phyloP scores from a whole-genome alignment of 1,284 basidiomycete genomes.

The Ganoderma resinaceum region DNA sequence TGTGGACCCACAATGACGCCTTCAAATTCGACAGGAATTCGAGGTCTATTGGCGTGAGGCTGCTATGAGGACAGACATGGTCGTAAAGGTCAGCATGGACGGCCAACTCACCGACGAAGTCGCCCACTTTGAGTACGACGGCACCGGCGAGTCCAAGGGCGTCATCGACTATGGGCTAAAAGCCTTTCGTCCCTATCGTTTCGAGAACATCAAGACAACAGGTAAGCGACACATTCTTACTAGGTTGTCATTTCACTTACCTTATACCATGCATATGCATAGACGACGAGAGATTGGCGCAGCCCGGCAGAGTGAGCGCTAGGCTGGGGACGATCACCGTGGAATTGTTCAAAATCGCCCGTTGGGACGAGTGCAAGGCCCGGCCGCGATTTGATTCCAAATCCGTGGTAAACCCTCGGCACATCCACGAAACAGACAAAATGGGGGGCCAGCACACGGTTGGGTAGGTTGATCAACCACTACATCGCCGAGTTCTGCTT shows the following conservation, averaged over 20 bases:
- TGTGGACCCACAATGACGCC: background rate
- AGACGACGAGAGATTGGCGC: background rate
- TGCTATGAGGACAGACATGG: constrained; percentile 3
- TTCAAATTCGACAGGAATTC: background rate
- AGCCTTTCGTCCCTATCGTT: background rate
- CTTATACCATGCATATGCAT: background rate
- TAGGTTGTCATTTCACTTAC: background rate
- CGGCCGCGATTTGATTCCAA: background rate
- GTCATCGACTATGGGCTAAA: background rate
- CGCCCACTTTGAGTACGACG: constrained; percentile 6
- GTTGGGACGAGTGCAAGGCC: background rate
- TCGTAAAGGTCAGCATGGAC: constrained; percentile 3
- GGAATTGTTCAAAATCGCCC: background rate
- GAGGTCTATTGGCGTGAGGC: background rate
- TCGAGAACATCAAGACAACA: constrained; percentile 5
- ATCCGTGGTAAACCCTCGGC: background rate
- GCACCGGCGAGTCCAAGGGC: background rate
- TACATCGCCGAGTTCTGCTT: background rate
- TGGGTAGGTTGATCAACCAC: background rate
- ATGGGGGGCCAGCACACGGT: background rate
- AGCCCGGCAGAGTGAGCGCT: background rate
- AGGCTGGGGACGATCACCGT: constrained; percentile 4
- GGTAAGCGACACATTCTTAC: background rate
- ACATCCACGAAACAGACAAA: background rate
- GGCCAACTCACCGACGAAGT: constrained; percentile 3